phyloP scores from a whole-genome alignment of 306 rosid genomes.

The Delonix regia region DNA sequence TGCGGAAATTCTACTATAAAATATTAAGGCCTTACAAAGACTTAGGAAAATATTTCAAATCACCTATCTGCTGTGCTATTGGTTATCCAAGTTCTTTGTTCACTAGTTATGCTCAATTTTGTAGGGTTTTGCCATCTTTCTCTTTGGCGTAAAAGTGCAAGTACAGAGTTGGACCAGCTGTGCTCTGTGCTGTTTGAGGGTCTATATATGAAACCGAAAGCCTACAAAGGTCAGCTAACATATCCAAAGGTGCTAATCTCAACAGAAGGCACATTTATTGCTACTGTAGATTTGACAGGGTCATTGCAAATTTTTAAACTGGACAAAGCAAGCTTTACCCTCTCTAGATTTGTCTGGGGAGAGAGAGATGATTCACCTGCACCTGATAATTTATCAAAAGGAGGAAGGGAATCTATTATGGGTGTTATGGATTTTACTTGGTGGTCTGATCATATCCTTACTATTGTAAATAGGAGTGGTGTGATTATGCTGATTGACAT shows the following conservation, averaged over 20 bases:
- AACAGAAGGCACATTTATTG: conserved; percentile 74
- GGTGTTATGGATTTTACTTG: conserved; percentile 83
- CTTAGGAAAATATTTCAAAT: conserved; percentile 17
- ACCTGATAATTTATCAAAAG: conserved; percentile 43
- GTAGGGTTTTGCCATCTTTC: conserved; percentile 79
- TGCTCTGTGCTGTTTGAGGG: conserved; percentile 78
- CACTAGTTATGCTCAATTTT: conserved; percentile 27
- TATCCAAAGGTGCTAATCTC: conserved; percentile 86
- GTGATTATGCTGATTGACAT: conserved; percentile 71
- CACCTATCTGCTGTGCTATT: conserved; percentile 24
- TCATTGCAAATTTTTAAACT: conserved; percentile 68
- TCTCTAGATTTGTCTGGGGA: conserved; percentile 56
- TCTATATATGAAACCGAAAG: conserved; percentile 62
- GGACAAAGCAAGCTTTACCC: conserved; percentile 58
- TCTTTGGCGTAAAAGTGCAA: conserved; percentile 67
- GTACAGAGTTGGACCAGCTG: conserved; percentile 64
- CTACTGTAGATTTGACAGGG: conserved; percentile 81
- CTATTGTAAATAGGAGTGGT: conserved; percentile 64
- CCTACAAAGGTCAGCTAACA: conserved; percentile 56
- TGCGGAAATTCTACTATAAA: conserved; percentile 20
- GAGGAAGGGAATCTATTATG: conserved; percentile 31
- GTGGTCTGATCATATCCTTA: conserved; percentile 86
- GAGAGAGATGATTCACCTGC: conserved; percentile 47
- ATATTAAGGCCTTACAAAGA: conserved; percentile 22
- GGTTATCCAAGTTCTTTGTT: conserved; percentile 24